Evolutionary conservation across 2,329 filamentous ascomycete species (phyloP).

Genomic region (Monosporascus sp.): DNA sequence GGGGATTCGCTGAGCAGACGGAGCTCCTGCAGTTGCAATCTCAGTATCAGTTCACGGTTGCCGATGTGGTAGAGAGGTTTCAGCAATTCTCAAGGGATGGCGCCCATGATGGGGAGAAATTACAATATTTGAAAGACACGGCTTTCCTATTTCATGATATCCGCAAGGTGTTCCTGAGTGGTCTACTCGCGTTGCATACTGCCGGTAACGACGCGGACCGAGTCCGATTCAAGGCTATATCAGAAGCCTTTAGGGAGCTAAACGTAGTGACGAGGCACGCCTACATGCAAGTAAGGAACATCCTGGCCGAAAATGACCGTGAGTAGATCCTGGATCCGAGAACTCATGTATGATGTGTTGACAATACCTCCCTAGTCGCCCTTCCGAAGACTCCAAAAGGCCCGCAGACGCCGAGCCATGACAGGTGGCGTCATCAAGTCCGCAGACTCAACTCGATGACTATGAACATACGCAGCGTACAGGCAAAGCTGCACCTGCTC

Average conservation of each 20-base stretch:
- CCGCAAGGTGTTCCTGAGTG: conserved; percentile 81
- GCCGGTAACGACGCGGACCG: conserved; percentile 74
- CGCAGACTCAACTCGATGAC: conserved; percentile 85
- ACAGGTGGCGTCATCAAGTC: conserved; percentile 80
- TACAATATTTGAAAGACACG: conserved; percentile 75
- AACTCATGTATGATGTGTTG: conserved; percentile 1
- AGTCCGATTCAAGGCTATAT: conserved; percentile 69
- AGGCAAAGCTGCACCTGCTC: conserved; percentile 89
- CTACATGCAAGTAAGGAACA: conserved; percentile 60
- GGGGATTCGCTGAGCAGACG: conserved; percentile 68
- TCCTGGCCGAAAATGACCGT: conserved; percentile 78
- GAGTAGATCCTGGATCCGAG: conserved; percentile 29
- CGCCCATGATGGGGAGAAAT: conserved; percentile 70
- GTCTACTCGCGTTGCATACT: conserved; percentile 80
- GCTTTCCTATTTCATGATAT: conserved; percentile 75
- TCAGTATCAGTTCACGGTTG: conserved; percentile 73
- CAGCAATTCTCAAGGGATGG: conserved; percentile 59
- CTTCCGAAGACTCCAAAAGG: conserved; percentile 53
- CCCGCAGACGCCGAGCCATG: conserved; percentile 66
- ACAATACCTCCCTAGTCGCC: conserved; percentile 30
- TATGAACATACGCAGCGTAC: conserved; percentile 82
- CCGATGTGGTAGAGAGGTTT: conserved; percentile 67
- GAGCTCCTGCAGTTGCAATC: conserved; percentile 92
- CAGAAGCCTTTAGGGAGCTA: conserved; percentile 66
- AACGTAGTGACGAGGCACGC: conserved; percentile 56